A percentile compares a stretch with the other conserved stretches of the same genome.
Conservation (phyloP, 345 rosid genomes). For the Brassica incana region DNA sequence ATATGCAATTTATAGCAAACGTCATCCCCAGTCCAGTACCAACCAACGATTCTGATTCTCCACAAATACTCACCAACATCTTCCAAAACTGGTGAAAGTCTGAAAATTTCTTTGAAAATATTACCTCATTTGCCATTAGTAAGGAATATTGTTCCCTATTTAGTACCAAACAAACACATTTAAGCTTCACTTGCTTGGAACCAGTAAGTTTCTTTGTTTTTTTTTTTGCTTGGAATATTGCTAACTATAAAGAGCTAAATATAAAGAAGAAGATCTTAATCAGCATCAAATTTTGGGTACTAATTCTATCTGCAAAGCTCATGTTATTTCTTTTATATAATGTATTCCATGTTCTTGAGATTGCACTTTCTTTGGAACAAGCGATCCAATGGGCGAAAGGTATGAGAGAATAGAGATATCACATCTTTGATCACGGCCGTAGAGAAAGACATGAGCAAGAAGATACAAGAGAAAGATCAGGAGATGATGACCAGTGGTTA, state of each 20-base stretch:
- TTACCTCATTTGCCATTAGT: background rate
- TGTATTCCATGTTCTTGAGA: background rate
- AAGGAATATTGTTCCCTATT: background rate
- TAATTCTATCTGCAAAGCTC: background rate
- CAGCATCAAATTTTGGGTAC: slow-evolving; percentile 68
- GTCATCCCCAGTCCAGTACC: background rate
- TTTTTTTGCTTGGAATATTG: background rate
- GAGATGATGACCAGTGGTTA: slow-evolving; percentile 32
- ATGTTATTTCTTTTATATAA: background rate
- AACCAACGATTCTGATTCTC: background rate
- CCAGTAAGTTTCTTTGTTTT: background rate
- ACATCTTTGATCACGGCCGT: slow-evolving; percentile 57
- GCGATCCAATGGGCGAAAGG: slow-evolving; percentile 64
- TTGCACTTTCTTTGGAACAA: slow-evolving; percentile 30
- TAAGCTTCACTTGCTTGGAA: background rate
- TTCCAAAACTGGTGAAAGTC: background rate
- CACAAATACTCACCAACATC: background rate
- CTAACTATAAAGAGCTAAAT: background rate
- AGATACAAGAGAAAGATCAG: slow-evolving; percentile 63
- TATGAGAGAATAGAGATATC: slow-evolving; percentile 58
- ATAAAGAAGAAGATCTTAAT: background rate
- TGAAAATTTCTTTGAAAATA: background rate
- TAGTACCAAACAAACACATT: background rate
- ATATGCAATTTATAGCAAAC: too few species aligned
- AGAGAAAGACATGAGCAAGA: slow-evolving; percentile 63